Base-by-base conservation (phyloP, 208 protist genomes). In the Spongospora subterranea region DNA sequence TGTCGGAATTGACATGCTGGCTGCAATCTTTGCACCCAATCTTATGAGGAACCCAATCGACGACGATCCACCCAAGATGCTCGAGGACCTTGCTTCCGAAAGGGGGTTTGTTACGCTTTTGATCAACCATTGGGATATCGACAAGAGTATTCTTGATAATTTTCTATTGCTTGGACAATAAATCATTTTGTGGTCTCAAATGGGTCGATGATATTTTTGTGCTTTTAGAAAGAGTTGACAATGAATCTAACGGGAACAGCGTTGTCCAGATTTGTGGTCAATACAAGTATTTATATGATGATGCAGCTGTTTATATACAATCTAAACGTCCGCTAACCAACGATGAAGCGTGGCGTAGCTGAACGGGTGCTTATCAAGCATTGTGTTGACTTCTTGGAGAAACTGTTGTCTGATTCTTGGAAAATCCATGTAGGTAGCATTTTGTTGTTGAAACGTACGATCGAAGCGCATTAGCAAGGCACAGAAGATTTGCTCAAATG, bases 401-500 rank as follows among this genome's bases (percentile, higher is more conserved):
- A 82, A 82, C 71, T 35, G 6, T 13, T 82, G 35, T 35, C 71
- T 6, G 6, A 82, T 43, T 35, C 71, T 35, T 43, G 71, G 71
- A 43, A 82, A 82, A 43, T 82, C 71, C 71, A 82, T 82, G 71
- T 82, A 82, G 35, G 35, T 20, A 13, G 71, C 71, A 13, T 82
- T 35, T n/a, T 6, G 11, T 20, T 6, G 17, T 20, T 40, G 35
- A 43, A 82, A 82, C 71, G 40, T 20, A 43, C 71, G 71, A 82
- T 82, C 71, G n/a, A 82, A 82, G n/a, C 71, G 71, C 71, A 82
- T 82, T n/a, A 82, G 6, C 71, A 82, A n/a, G 13, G 71, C 6
- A n/a, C 71, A 82, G 71, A 82, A 82, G 6, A 82, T 82, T n/a
- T 82, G 71, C 71, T 82, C 71, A n/a, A 82, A 82, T 35, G 71